Conservation (phyloP, 164 flowering plant genomes). For the Magnolia changhungtana region DNA sequence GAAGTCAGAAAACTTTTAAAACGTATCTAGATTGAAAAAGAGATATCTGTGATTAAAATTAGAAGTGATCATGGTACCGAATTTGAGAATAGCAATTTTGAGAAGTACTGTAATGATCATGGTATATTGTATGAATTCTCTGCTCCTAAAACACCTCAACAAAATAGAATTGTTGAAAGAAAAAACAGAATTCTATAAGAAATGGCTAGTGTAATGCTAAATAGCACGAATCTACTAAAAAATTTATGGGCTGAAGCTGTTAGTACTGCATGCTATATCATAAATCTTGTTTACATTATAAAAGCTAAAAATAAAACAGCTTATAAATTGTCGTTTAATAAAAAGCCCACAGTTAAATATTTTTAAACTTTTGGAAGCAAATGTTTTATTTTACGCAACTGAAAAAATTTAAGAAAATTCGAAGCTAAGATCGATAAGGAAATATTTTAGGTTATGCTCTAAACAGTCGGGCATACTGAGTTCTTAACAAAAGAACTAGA, state of each 20-base stretch:
- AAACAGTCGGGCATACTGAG: neutral
- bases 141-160: neutral
- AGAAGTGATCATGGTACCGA: neutral
- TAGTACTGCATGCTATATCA: neutral
- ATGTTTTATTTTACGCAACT: neutral
- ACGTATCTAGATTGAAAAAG: no score
- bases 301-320: neutral
- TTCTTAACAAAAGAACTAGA: neutral
- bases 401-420: neutral
- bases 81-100: neutral
- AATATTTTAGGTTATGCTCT: neutral
- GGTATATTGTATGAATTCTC: neutral
- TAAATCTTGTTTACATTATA: neutral
- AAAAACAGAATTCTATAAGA: neutral
- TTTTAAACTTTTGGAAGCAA: neutral
- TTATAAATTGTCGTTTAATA: neutral
- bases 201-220: neutral
- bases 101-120: neutral
- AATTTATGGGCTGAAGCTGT: neutral
- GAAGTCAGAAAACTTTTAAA: neutral
- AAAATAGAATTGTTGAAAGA: neutral
- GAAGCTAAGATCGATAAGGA: neutral
- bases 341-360: neutral
- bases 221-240: neutral
- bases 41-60: neutral